Percentiles rank a stretch among this genome's conserved stretches.
Conservation (phyloP, 352 stramenopile genomes). For the Pythium guiyangense region DNA sequence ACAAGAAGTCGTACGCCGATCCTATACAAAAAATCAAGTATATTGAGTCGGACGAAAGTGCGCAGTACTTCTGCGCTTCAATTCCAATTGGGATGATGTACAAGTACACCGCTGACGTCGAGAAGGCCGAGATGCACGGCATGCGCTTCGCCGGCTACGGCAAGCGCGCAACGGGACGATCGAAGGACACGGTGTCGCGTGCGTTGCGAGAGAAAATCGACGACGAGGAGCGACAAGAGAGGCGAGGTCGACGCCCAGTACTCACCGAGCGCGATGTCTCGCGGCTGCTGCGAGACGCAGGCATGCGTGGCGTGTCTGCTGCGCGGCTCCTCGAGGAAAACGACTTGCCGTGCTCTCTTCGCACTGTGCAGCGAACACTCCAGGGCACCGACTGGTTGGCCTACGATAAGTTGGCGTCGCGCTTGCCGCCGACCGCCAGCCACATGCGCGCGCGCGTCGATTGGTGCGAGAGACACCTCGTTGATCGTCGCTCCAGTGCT, state of each 20-base stretch:
- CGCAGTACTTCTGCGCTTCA: no score
- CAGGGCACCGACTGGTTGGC: background rate
- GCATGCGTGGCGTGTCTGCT: background rate
- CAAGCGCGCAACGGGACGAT: background rate
- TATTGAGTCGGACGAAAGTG: no score
- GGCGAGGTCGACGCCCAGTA: background rate
- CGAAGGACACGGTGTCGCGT: background rate
- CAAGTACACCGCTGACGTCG: no score
- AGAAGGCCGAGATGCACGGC: background rate
- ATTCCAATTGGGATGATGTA: no score
- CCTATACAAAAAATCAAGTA: background rate
- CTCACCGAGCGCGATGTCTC: background rate
- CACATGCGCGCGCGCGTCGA: background rate
- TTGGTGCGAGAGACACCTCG: background rate
- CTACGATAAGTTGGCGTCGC: background rate
- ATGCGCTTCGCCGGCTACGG: background rate
- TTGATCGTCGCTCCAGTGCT: background rate
- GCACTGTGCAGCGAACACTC: background rate
- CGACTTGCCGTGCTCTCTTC: constrained; percentile 2
- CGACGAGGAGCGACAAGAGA: background rate
- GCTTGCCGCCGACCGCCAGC: background rate
- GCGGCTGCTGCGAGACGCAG: background rate
- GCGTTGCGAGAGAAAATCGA: no score
- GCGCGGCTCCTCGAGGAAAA: constrained; percentile 2
- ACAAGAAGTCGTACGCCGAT: background rate